These are phyloP conservation scores for Rhododendron vialii DNA, from an alignment of 148 eudicot species.

Conservation along the genomic window DNA sequence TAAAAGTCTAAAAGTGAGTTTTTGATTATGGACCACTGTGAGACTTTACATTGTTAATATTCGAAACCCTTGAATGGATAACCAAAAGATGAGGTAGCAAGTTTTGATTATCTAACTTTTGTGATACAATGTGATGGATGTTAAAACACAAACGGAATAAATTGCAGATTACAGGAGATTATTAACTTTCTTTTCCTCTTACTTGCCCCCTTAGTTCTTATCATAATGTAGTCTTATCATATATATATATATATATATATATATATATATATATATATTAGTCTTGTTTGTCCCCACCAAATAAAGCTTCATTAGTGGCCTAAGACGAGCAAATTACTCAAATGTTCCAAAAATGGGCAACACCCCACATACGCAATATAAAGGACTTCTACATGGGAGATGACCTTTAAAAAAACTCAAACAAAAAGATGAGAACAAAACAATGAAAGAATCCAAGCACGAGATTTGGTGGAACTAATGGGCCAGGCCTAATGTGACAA, in stretches of 20 bases:
- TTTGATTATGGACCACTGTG: too few relatives aligned
- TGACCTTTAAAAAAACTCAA: not conserved
- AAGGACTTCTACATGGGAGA: not conserved
- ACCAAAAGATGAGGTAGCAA: too few relatives aligned
- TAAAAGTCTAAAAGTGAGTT: too few relatives aligned
- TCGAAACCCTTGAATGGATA: too few relatives aligned
- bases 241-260: too few relatives aligned
- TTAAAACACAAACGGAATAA: not conserved
- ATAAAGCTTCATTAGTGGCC: not conserved
- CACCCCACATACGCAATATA: not conserved
- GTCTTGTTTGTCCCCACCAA: not conserved
- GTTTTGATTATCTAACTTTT: too few relatives aligned
- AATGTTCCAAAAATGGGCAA: not conserved
- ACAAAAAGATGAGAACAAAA: not conserved
- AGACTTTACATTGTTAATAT: too few relatives aligned
- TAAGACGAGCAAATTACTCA: not conserved
- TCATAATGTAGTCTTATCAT: not conserved
- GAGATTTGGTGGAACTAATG: not conserved
- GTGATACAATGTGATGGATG: too few relatives aligned
- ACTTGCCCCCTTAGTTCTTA: not conserved
- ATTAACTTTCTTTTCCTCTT: not conserved
- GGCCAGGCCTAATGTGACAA: not conserved
- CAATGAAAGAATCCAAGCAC: not conserved
- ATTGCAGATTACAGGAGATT: not conserved
- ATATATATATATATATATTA: too few relatives aligned